A percentile compares a stretch with the other conserved stretches of the same genome.
These are phyloP conservation scores for Nevesoporus exiguus DNA, from an alignment of 768 basidiomycete species.

Conservation along the genomic window DNA sequence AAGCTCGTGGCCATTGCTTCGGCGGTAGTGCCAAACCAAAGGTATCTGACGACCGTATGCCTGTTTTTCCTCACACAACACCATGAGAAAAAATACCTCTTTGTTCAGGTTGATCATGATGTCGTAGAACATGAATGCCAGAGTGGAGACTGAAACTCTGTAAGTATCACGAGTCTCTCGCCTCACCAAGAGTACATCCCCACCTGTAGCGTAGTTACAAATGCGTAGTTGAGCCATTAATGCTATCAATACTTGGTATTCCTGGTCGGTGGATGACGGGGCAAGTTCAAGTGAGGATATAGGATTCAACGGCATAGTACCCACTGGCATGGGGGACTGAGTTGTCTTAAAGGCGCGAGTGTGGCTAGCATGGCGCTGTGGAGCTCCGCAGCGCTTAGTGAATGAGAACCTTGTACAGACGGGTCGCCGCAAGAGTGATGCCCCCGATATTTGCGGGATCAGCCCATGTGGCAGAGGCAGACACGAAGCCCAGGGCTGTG, in stretches of 20 bases:
- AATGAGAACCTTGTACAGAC: constrained; percentile 2
- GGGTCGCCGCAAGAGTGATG: background rate
- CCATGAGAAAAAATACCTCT: constrained; percentile 8
- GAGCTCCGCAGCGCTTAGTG: background rate
- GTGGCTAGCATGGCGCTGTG: background rate
- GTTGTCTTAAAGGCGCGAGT: background rate
- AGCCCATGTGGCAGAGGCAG: too few relatives aligned
- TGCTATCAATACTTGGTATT: background rate
- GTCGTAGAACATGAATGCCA: constrained; percentile 20
- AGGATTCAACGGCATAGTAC: background rate
- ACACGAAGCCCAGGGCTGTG: background rate
- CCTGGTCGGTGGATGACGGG: constrained; percentile 1
- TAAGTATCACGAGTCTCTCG: background rate
- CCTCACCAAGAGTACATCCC: background rate
- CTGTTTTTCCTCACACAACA: background rate
- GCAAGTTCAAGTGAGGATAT: constrained; percentile 13
- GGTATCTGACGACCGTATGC: constrained; percentile 4
- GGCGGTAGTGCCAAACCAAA: constrained; percentile 16
- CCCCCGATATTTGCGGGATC: background rate
- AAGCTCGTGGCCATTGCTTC: background rate
- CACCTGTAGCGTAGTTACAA: constrained; percentile 16
- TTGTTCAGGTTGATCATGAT: constrained; percentile 18
- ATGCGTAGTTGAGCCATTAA: constrained; percentile 13
- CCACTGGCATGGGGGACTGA: background rate
- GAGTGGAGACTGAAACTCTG: constrained; percentile 12